Conservation (phyloP, 331 rosid genomes). For the Pyrus hybrid region DNA sequence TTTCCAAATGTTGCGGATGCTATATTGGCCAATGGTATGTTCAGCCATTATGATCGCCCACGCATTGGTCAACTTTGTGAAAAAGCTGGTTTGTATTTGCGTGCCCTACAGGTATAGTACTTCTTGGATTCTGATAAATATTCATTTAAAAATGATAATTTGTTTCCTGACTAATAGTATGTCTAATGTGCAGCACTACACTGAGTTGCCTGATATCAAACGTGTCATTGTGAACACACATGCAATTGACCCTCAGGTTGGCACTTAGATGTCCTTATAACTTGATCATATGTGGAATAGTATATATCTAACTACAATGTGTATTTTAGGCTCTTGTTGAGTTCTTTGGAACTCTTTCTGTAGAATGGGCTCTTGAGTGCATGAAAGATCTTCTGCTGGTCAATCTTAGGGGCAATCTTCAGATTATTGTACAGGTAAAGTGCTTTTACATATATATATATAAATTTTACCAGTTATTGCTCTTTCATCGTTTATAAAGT, state of each 20-base stretch:
- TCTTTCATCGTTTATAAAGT: background rate
- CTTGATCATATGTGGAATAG: background rate
- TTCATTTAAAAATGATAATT: background rate
- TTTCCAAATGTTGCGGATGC: slow-evolving; percentile 39
- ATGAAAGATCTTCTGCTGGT: slow-evolving; percentile 35
- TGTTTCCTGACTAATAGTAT: background rate
- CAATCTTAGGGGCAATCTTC: slow-evolving; percentile 35
- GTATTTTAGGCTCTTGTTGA: slow-evolving; percentile 26
- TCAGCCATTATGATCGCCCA: slow-evolving; percentile 31
- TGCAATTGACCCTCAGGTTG: slow-evolving; percentile 33
- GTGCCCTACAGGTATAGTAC: slow-evolving; percentile 25
- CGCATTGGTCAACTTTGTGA: slow-evolving; percentile 34
- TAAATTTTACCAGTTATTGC: background rate
- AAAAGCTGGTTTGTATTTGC: slow-evolving; percentile 31
- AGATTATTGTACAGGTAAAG: slow-evolving; percentile 32
- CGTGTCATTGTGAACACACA: slow-evolving; percentile 42
- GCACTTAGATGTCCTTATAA: background rate
- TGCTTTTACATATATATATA: background rate
- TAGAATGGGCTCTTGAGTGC: slow-evolving; percentile 37
- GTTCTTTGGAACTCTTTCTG: slow-evolving; percentile 31
- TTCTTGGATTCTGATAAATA: background rate
- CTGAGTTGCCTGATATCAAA: slow-evolving; percentile 66
- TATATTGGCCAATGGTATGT: slow-evolving; percentile 33
- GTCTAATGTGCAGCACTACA: slow-evolving; percentile 40
- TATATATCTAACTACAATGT: background rate